Conservation (phyloP, 306 rosid genomes). For the Mimosa bimucronata region DNA sequence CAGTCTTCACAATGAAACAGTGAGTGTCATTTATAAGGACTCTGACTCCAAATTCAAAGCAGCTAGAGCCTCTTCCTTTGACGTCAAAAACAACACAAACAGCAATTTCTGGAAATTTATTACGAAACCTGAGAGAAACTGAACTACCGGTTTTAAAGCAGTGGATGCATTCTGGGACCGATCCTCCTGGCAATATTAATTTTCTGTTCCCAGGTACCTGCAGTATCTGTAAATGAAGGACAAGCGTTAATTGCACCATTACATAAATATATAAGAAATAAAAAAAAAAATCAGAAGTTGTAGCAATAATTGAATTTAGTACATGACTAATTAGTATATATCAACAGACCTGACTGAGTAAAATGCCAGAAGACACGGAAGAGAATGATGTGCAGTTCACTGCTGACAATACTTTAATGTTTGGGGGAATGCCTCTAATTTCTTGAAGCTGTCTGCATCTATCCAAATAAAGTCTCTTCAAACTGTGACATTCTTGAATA, state of each 20-base stretch:
- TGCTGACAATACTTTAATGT: not conserved
- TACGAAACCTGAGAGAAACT: not conserved
- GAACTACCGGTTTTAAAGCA: not conserved
- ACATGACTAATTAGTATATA: too few species aligned
- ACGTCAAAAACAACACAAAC: not conserved
- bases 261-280: too few species aligned
- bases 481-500: not conserved
- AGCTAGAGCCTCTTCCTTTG: not conserved
- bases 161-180: not conserved
- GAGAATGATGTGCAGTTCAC: too few species aligned
- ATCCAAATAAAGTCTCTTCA: not conserved
- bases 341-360: too few species aligned
- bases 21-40: not conserved
- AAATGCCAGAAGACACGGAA: too few species aligned
- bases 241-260: too few species aligned
- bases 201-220: not conserved
- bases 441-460: not conserved
- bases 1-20: not conserved
- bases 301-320: too few species aligned
- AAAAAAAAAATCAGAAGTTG: too few species aligned
- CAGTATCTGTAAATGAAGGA: too few species aligned
- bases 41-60: not conserved
- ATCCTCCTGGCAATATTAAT: not conserved
- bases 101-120: not conserved
- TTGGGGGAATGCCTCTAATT: slow-evolving; percentile 1